Percentiles rank a stretch among this genome's conserved stretches.
These are phyloP conservation scores for Auriscalpium vulgare DNA, from an alignment of 768 basidiomycete species.

Conservation along the genomic window DNA sequence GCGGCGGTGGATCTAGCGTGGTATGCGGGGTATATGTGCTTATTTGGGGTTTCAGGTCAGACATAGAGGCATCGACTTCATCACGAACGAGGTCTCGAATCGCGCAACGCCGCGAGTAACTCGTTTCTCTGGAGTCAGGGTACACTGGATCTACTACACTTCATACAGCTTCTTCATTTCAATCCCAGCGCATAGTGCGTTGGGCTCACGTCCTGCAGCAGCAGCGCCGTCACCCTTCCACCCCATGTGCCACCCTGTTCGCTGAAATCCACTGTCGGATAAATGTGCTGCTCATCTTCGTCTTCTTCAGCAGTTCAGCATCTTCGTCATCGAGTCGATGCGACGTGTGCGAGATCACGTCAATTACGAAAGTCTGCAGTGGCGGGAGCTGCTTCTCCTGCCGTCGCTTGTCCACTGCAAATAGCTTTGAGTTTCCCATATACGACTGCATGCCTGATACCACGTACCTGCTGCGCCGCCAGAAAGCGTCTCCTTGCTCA, in stretches of 20 bases:
- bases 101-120: conserved; percentile 83
- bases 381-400: conserved; percentile 45
- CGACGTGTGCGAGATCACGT: conserved; percentile 73
- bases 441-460: not conserved
- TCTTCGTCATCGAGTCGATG: conserved; percentile 57
- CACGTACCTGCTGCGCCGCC: conserved; percentile 63
- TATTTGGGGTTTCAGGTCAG: conserved; percentile 53
- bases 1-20: not conserved
- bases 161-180: too few species aligned
- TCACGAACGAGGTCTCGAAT: conserved; percentile 96
- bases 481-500: conserved; percentile 78
- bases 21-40: not conserved
- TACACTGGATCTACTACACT: too few species aligned
- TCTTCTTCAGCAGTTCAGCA: conserved; percentile 56
- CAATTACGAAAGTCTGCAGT: conserved; percentile 70
- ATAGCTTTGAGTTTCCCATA: not conserved
- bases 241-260: conserved; percentile 12
- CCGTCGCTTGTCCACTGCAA: conserved; percentile 57
- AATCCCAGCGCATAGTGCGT: too few species aligned
- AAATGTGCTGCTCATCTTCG: conserved; percentile 92
- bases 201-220: too few species aligned
- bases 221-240: not conserved
- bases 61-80: conserved; percentile 96
- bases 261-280: conserved; percentile 82
- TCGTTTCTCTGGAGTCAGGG: not conserved